Percentiles rank a stretch among this genome's conserved stretches.
These are phyloP conservation scores for Verticillium tricorpus DNA, from an alignment of 2,329 filamentous ascomycete species.

Conservation along the genomic window DNA sequence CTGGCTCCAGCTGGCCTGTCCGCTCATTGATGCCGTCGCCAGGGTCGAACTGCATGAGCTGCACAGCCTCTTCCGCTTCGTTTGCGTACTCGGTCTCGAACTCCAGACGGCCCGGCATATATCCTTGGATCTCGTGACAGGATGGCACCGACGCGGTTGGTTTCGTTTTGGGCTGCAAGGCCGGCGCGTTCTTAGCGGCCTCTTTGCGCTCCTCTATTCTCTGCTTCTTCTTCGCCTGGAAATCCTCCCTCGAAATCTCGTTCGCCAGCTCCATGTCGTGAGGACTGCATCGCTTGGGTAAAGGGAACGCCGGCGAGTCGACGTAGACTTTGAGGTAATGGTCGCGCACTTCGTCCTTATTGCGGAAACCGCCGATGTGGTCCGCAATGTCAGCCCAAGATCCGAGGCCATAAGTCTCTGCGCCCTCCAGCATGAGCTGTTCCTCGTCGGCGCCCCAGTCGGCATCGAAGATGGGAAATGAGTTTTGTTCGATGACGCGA, in stretches of 20 bases:
- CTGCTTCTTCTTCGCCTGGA: conserved; percentile 87
- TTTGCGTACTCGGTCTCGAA: conserved; percentile 98
- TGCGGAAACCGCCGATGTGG: conserved; percentile 91
- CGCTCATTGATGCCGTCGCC: conserved; percentile 84
- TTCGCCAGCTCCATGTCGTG: conserved; percentile 74
- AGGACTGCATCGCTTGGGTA: conserved; percentile 82
- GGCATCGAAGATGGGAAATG: conserved; percentile 89
- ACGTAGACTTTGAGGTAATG: conserved; percentile 90
- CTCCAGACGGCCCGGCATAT: conserved; percentile 95
- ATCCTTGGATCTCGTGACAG: conserved; percentile 97
- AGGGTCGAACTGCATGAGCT: conserved; percentile 97
- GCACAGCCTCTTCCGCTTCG: conserved; percentile 95
- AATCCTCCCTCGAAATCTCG: conserved; percentile 82
- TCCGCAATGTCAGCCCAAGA: conserved; percentile 98
- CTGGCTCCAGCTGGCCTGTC: conserved; percentile 84
- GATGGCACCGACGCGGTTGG: conserved; percentile 92
- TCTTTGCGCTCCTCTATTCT: conserved; percentile 91
- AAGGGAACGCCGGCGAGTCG: conserved; percentile 75
- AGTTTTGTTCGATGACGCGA: conserved; percentile 96
- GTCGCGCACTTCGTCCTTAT: conserved; percentile 91
- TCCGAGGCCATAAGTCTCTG: conserved; percentile 91
- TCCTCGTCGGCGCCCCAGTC: conserved; percentile 99
- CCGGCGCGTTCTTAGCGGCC: conserved; percentile 75
- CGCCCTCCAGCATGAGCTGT: conserved; percentile 85
- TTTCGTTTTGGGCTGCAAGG: conserved; percentile 87